Conservation (phyloP, 805 yeast species). For the Pichia cephalocereana region DNA sequence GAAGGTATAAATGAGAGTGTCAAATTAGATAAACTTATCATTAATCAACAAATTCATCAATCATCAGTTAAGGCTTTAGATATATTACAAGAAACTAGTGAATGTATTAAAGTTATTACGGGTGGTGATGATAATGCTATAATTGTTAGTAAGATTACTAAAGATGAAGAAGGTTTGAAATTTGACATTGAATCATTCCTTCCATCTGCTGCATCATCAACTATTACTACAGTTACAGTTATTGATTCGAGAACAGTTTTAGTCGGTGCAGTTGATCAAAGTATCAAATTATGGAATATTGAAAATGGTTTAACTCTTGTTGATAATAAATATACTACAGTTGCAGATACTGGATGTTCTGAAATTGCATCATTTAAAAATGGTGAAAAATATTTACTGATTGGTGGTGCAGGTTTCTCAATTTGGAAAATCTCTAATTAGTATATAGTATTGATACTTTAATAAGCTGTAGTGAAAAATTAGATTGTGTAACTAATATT, state of each 20-base stretch:
- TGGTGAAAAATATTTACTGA: constrained; percentile 29
- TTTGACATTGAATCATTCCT: constrained; percentile 28
- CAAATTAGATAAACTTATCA: constrained; percentile 18
- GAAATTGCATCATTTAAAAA: constrained; percentile 28
- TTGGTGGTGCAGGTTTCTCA: constrained; percentile 78
- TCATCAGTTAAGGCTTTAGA: constrained; percentile 70
- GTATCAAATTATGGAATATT: constrained; percentile 54
- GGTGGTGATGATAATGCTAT: constrained; percentile 94
- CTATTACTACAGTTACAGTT: constrained; percentile 58
- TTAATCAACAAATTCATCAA: constrained; percentile 60
- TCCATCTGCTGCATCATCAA: constrained; percentile 71
- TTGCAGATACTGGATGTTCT: constrained; percentile 84
- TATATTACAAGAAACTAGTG: constrained; percentile 8
- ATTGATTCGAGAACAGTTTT: constrained; percentile 29
- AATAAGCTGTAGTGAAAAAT: too few species aligned
- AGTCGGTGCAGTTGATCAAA: constrained; percentile 80
- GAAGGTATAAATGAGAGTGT: neutral
- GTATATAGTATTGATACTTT: neutral
- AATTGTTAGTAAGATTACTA: constrained; percentile 25
- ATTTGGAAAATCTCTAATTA: constrained; percentile 13
- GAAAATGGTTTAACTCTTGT: constrained; percentile 24
- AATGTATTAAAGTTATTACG: constrained; percentile 36
- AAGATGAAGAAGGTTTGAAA: constrained; percentile 11
- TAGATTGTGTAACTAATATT: too few species aligned
- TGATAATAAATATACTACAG: constrained; percentile 55